Evolutionary conservation across 768 basidiomycete genomes (phyloP), one percentile per base, ranked within the genome.

Genomic region (Pholiota conissans): DNA sequence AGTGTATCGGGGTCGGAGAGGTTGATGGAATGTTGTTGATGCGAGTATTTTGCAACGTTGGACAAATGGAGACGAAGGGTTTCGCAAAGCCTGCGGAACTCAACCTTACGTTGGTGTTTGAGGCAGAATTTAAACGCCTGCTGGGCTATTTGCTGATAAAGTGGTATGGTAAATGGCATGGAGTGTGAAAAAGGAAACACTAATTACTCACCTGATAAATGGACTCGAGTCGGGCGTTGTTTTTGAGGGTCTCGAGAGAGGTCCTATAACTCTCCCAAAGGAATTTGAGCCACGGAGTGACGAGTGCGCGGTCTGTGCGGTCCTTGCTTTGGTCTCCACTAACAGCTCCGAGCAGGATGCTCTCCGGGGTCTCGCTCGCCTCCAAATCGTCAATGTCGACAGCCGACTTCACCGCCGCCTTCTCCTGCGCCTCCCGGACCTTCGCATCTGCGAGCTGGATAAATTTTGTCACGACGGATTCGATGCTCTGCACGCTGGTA

Each of bases 241-340:
- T 96, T 71, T 98, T 96, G 62, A 98, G 80, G 2, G 95, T 95
- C 76, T 98, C 96, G 39, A 99, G 78, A 1, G 91, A 93, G 18
- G 93, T 97, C 56, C 96, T 87, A 70, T 98, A 98, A 64, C 92
- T 93, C 79, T 98, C 96, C 95, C 95, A 98, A n/a, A 95, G 81
- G 73, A 98, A 97, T 69, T 95, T 95, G 69, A 98, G 89, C 89
- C 95, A 97, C 0, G 96, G 96, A 0, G 94, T 97, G 61, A 99
- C 94, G 51, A 98, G 82, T 6, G 94, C 91, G 46, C 96, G 78
- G 74, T 98, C 95, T 28, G 94, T 97, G 64, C 96, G 79, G 73
- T 98, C 95, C 76, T 91, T 91, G 77, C 83, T 95, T 75, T 94
- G 91, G 69, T 82, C 81, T 52, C 94, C 93, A 65, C 90, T 89